These are phyloP conservation scores for Leccinum sublutescens DNA, from an alignment of 768 basidiomycete genomes.

Conservation along the genomic window DNA sequence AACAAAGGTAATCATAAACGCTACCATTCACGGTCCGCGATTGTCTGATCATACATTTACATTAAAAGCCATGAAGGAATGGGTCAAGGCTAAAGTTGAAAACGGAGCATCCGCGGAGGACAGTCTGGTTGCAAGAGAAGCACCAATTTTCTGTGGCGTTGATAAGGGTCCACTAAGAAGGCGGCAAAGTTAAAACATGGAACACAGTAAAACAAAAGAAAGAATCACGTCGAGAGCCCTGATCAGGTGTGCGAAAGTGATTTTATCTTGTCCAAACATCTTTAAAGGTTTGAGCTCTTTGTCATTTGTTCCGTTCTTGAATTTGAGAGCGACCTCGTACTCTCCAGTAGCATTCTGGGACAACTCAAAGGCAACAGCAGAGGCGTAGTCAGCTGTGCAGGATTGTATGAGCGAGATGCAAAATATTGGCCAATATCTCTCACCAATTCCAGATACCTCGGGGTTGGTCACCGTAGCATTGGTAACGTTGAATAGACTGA, in stretches of 20 bases:
- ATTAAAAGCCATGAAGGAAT: slow-evolving; percentile 31
- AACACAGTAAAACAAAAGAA: neutral
- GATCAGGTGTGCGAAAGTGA: slow-evolving; percentile 21
- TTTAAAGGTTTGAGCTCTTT: slow-evolving; percentile 58
- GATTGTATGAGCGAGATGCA: neutral
- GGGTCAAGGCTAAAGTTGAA: slow-evolving; percentile 29
- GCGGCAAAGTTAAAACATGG: neutral
- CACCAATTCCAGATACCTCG: slow-evolving; percentile 63
- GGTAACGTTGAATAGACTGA: slow-evolving; percentile 79
- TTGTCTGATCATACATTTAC: neutral
- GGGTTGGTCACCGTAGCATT: slow-evolving; percentile 59
- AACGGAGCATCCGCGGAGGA: slow-evolving; percentile 32
- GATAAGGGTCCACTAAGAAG: slow-evolving; percentile 24
- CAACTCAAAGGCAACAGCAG: slow-evolving; percentile 73
- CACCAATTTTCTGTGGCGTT: slow-evolving; percentile 36
- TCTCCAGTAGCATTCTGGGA: slow-evolving; percentile 61
- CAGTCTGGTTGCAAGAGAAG: slow-evolving; percentile 34
- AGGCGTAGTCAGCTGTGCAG: slow-evolving; percentile 63
- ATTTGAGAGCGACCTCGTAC: slow-evolving; percentile 71
- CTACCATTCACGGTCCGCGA: neutral
- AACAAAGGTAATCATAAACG: neutral
- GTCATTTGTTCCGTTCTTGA: slow-evolving; percentile 71
- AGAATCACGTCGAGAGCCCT: slow-evolving; percentile 17
- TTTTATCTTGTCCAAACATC: slow-evolving; percentile 52
- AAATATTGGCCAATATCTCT: slow-evolving; percentile 26